These are phyloP conservation scores for Colletotrichum brevisporum DNA, from an alignment of 2,329 filamentous ascomycete species.

Conservation along the genomic window DNA sequence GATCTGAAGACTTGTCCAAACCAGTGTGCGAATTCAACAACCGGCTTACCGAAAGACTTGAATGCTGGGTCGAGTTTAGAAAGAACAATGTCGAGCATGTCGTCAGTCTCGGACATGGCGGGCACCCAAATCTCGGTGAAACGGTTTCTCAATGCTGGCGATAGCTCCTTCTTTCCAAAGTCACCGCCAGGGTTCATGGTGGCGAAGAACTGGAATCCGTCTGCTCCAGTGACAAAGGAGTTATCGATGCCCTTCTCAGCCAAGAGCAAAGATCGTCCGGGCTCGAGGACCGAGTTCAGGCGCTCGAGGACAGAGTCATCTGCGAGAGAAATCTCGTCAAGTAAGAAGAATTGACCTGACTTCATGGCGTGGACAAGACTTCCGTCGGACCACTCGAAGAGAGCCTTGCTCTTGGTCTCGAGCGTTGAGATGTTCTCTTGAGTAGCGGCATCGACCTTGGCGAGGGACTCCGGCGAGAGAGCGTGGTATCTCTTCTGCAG, in stretches of 20 bases:
- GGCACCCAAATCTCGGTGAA: conserved; percentile 99
- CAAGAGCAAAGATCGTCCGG: conserved; percentile 85
- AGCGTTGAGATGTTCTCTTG: conserved; percentile 62
- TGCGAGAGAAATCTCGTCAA: conserved; percentile 97
- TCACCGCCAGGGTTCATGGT: conserved; percentile 99
- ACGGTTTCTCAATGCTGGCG: conserved; percentile 92
- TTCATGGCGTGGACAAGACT: conserved; percentile 96
- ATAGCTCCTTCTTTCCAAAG: conserved; percentile 97
- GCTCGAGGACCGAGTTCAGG: conserved; percentile 95
- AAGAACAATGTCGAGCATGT: conserved; percentile 88
- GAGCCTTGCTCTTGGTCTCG: conserved; percentile 78
- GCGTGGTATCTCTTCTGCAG: conserved; percentile 72
- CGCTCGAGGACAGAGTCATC: conserved; percentile 98
- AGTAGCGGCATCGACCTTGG: conserved; percentile 63
- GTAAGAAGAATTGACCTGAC: conserved; percentile 87
- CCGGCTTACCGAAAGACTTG: conserved; percentile 72
- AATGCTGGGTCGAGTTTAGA: conserved; percentile 76
- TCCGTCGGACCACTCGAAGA: conserved; percentile 98
- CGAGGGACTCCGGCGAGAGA: conserved; percentile 59
- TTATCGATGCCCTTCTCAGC: conserved; percentile 94
- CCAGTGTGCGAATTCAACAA: conserved; percentile 93
- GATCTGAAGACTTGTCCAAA: conserved; percentile 88
- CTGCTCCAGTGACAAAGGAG: conserved; percentile 80
- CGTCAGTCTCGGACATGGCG: conserved; percentile 84
- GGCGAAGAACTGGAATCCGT: conserved; percentile 94